phyloP scores from a whole-genome alignment of 345 rosid species.

The Ricinus communis region DNA sequence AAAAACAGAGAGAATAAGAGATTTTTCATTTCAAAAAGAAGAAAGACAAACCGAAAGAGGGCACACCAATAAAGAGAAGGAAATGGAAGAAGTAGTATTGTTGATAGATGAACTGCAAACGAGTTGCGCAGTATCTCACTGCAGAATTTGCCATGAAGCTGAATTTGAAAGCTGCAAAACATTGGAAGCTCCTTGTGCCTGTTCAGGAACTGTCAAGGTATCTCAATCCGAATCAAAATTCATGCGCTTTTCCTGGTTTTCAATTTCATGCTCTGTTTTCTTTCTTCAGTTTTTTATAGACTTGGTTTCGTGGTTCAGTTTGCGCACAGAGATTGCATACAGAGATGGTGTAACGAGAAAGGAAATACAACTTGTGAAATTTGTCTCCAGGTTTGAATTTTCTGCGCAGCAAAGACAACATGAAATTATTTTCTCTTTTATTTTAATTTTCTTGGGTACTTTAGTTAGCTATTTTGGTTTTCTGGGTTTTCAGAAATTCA shows the following conservation, averaged over 20 bases:
- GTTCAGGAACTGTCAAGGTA: constrained; percentile 95
- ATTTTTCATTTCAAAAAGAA: neutral
- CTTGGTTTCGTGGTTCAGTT: constrained; percentile 38
- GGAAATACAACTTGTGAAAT: constrained; percentile 93
- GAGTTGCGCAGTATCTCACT: constrained; percentile 36
- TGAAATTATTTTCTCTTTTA: neutral
- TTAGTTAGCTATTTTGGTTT: too few species aligned
- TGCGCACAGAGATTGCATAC: constrained; percentile 90
- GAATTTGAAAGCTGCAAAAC: constrained; percentile 55
- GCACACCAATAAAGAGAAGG: too few species aligned
- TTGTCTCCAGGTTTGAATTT: constrained; percentile 74
- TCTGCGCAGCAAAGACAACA: too few species aligned
- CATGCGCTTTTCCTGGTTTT: neutral
- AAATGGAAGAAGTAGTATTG: constrained; percentile 62
- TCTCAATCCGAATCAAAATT: neutral
- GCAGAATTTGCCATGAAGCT: constrained; percentile 94
- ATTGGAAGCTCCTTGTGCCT: constrained; percentile 92
- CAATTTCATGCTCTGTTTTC: neutral
- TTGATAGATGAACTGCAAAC: constrained; percentile 46
- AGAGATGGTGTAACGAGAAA: constrained; percentile 98
- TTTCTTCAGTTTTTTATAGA: neutral
- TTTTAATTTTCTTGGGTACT: neutral
- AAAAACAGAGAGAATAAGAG: constrained; percentile 16
- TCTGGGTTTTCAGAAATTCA: neutral
- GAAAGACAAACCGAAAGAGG: too few species aligned